Percentiles rank a stretch among this genome's conserved stretches.
phyloP scores from a whole-genome alignment of 2,329 filamentous ascomycete genomes.

The Sporothrix dimorphospora region DNA sequence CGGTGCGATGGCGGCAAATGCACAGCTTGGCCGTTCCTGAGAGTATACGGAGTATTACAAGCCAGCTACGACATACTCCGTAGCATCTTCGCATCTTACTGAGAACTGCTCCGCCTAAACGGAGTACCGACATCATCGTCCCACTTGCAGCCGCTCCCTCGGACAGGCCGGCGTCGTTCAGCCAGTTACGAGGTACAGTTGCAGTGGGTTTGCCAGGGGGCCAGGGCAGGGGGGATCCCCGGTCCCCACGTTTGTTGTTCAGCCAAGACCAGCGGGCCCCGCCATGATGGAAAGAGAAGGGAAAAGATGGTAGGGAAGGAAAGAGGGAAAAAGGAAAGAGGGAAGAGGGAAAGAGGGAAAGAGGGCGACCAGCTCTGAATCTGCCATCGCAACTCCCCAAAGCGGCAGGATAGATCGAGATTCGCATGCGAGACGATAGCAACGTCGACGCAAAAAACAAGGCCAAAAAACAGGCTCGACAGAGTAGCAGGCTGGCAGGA shows the following conservation, averaged over 20 bases:
- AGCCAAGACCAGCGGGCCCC: neutral
- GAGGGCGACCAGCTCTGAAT: neutral
- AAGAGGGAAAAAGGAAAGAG: neutral
- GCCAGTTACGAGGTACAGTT: neutral
- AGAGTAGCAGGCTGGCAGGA: neutral
- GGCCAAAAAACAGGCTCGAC: neutral
- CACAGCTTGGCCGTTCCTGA: neutral
- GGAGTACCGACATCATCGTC: conserved; percentile 12
- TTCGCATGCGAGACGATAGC: conserved; percentile 20
- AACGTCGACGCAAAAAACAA: neutral
- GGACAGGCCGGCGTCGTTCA: conserved; percentile 1
- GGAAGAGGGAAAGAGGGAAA: neutral
- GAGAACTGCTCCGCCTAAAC: neutral
- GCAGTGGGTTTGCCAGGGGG: neutral
- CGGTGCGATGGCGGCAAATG: neutral
- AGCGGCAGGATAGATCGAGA: conserved; percentile 23
- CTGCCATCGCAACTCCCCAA: neutral
- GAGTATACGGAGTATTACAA: neutral
- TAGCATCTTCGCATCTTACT: neutral
- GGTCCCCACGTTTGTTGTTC: conserved; percentile 16
- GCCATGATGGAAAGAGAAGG: neutral
- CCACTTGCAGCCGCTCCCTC: conserved; percentile 6
- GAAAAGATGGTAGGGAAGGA: neutral
- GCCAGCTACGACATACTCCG: too few species aligned
- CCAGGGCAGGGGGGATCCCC: neutral